Base-by-base conservation (phyloP, 305 asterid species). In the Fraxinus platypoda region DNA sequence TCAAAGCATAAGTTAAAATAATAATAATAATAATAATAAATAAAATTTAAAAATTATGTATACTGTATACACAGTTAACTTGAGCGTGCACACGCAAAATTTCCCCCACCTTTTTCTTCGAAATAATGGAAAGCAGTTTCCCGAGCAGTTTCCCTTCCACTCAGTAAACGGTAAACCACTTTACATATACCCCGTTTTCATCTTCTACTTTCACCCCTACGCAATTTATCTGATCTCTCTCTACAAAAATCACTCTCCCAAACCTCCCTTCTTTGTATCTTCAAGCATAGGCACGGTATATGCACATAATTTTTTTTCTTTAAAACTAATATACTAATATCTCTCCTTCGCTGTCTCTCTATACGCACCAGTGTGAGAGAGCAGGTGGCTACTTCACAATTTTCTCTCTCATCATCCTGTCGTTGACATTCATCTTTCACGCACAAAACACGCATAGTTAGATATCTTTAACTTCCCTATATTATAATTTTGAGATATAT, bases 381-480 rank as follows among this genome's bases (percentile, higher is more conserved):
- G 74, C 74, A 68, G 74, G 23, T 68, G 74, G 74, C n/a, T 64
- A 25, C 72, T 64, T 64, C 72, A 26, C 17, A 64, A 23, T 64
- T 64, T 64, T 25, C 72, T 64, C 72, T 64, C 72, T 2, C 37
- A 13, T 68, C 74, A 64, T 68, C 37, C 74, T 12, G 74, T 68
- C 38, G 74, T 68, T 68, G 74, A 68, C 74, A 33, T 68, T 68
- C 74, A 68, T 68, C 38, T 68, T 68, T 68, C 80, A 77, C 70
- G 17, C 80, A 52, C 41, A 77, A 52, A 52, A 75, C 35, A 75
- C 59, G 57, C 64, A 68, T 68, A 28, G 33, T 68, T 68, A 28
- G 33, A 30, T 68, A 68, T 12, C 74, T 68, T 13, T 28, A 28
- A 12, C 26, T 37, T 70, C 5, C 33, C 26, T 38, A 26, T 75